Evolutionary conservation across 768 basidiomycete species (phyloP), one percentile per base, ranked within the genome.

Genomic region (Terana coerulea): DNA sequence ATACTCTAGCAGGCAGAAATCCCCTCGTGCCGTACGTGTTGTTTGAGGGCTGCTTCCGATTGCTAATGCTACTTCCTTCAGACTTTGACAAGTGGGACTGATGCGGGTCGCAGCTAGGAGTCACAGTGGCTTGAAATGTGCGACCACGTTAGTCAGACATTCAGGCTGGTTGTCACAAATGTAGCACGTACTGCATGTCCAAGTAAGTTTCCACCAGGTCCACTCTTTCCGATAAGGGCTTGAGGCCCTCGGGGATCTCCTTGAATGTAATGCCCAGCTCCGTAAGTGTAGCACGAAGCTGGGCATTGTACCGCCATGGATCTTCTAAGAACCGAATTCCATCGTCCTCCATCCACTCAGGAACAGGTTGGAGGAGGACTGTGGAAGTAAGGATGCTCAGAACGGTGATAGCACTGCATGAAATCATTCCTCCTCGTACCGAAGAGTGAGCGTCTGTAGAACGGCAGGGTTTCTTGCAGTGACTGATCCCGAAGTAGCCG

Each of bases 301-400:
- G 44, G 46, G 46, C 29, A 34, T 47, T 46, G 22, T 51, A 55
- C 33, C 40, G 76, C 51, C 54, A 53, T 11, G 60, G 75, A 25
- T 82, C 68, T 17, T 84, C 79, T 55, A 81, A 59, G 45, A 67
- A 76, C 4, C 84, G 76, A 28, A 84, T 70, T 1, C 83, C 85
- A 49, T 86, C 84, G 54, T 86, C 85, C 0, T 76, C 66, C 26
- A 79, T 25, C 84, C 84, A 86, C 52, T 79, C 81, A 11, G 65
- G 54, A 28, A 85, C 76, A 0, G 81, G 81, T 2, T 64, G 69
- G 33, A 86, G 66, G 21, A 86, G 69, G 15, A 86, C 60, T 62
- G 26, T 31, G 9, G 17, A n/a, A 40, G 30, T 39, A 39, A 21
- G 10, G 1, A 14, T 22, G 15, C n/a, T 26, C 1, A 26, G 12